A percentile compares a stretch with the other conserved stretches of the same genome.
Conservation (phyloP, 768 basidiomycete genomes). For the Mycena haematopus region DNA sequence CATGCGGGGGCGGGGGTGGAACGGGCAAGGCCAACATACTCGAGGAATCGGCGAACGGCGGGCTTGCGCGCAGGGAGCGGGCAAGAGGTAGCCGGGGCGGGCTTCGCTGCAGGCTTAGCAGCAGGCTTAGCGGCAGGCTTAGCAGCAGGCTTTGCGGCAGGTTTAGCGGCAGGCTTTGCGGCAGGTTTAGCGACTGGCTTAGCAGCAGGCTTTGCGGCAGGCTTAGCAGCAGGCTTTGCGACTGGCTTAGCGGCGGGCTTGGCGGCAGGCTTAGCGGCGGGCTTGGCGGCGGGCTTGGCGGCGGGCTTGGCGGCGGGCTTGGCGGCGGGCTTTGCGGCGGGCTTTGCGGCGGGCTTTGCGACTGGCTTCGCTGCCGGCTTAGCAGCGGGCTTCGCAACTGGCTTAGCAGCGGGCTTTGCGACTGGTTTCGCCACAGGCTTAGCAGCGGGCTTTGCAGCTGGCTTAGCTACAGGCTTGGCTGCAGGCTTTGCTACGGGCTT, state of each 20-base stretch:
- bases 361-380: background rate
- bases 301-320: conserved; percentile 9
- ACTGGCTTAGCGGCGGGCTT: conserved; percentile 6
- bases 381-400: background rate
- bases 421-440: background rate
- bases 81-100: conserved; percentile 1
- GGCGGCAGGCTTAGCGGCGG: conserved; percentile 9
- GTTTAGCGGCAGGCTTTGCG: conserved; percentile 5
- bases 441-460: background rate
- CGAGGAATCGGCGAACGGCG: conserved; percentile 22
- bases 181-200: background rate
- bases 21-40: conserved; percentile 19
- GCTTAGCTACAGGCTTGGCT: background rate
- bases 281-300: background rate
- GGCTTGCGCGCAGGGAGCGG: conserved; percentile 2
- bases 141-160: conserved; percentile 1
- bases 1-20: background rate
- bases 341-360: background rate
- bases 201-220: background rate
- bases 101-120: conserved; percentile 4
- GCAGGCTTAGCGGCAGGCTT: conserved; percentile 8
- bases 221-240: background rate
- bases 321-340: background rate
- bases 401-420: background rate
- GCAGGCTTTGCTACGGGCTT: too few relatives aligned